Evolutionary conservation across 306 rosid species (phyloP).

Genomic region (Abrus pulchellus): DNA sequence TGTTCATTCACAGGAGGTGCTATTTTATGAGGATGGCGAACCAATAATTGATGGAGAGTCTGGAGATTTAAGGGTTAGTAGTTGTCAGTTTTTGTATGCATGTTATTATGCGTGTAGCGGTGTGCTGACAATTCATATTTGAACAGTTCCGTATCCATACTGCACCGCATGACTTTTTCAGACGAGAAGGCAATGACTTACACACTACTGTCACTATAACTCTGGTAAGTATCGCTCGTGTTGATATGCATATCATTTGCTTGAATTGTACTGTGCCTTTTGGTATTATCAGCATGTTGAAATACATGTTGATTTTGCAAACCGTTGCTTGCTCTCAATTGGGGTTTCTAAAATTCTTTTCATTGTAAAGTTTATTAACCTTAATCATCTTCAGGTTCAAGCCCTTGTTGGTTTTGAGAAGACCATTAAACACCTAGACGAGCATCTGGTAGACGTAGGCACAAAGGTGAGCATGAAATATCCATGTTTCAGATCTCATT

Average conservation of each 20-base stretch:
- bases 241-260: not conserved
- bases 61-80: constrained; percentile 90
- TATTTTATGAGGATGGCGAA: constrained; percentile 98
- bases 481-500: constrained; percentile 31
- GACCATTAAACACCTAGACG: constrained; percentile 87
- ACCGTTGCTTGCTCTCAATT: not conserved
- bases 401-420: constrained; percentile 96
- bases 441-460: constrained; percentile 85
- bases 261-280: constrained; percentile 1
- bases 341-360: not conserved
- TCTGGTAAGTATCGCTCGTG: constrained; percentile 62
- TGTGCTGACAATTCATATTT: constrained; percentile 45
- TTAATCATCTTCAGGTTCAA: constrained; percentile 73
- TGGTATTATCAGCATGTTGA: constrained; percentile 1
- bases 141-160: constrained; percentile 88
- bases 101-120: constrained; percentile 33
- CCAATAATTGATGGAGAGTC: constrained; percentile 94
- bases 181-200: constrained; percentile 89
- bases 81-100: constrained; percentile 22
- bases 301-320: constrained; percentile 8
- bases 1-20: constrained; percentile 75
- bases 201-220: constrained; percentile 89
- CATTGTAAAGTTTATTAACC: constrained; percentile 43
- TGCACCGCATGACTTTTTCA: constrained; percentile 84
- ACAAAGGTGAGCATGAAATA: constrained; percentile 69